phyloP scores from a whole-genome alignment of 352 stramenopile genomes.

The Phytophthora sp. region DNA sequence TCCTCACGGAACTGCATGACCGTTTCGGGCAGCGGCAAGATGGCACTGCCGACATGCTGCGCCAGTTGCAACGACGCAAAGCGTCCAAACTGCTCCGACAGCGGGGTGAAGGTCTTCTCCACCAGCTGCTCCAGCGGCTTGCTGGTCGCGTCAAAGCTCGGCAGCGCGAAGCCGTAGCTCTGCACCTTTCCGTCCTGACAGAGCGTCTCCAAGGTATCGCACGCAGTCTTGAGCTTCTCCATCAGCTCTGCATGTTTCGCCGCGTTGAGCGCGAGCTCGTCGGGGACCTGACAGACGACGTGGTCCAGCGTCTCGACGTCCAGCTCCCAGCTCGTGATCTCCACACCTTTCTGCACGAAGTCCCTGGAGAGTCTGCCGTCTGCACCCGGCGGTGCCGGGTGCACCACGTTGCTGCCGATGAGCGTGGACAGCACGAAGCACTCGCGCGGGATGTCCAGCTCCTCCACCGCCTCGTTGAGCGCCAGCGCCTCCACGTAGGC shows the following conservation, averaged over 20 bases:
- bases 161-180: slow-evolving; percentile 70
- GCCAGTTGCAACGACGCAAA: slow-evolving; percentile 76
- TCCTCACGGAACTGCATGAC: slow-evolving; percentile 54
- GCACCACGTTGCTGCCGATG: slow-evolving; percentile 58
- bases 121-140: slow-evolving; percentile 46
- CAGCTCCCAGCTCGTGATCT: slow-evolving; percentile 53
- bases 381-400: slow-evolving; percentile 33
- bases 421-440: slow-evolving; percentile 65
- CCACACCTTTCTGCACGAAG: slow-evolving; percentile 54
- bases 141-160: slow-evolving; percentile 28
- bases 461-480: slow-evolving; percentile 68
- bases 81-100: slow-evolving; percentile 47
- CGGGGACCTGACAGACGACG: slow-evolving; percentile 63
- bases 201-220: slow-evolving; percentile 48
- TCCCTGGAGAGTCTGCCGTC: slow-evolving; percentile 42
- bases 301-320: slow-evolving; percentile 74
- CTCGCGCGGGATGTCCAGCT: slow-evolving; percentile 65
- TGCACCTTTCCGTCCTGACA: slow-evolving; percentile 53
- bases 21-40: slow-evolving; percentile 38
- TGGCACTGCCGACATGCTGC: slow-evolving; percentile 42
- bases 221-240: slow-evolving; percentile 37
- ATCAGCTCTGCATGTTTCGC: slow-evolving; percentile 31
- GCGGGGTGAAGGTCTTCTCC: slow-evolving; percentile 42
- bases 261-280: slow-evolving; percentile 37
- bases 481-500: slow-evolving; percentile 71